Evolutionary conservation across 2,329 filamentous ascomycete genomes (phyloP).

Genomic region (Trichophyton mentagrophytes): DNA sequence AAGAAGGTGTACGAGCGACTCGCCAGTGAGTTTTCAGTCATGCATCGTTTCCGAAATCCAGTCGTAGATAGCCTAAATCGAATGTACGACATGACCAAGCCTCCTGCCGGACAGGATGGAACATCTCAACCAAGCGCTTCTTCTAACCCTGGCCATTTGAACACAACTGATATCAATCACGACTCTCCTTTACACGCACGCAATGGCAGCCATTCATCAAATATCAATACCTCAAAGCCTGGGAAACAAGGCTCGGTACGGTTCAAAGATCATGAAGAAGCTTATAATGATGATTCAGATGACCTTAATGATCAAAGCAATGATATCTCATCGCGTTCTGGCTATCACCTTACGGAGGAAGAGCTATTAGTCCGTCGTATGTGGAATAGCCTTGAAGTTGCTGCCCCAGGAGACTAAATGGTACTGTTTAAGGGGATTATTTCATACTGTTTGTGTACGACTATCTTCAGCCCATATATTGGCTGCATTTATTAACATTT

Average conservation of each 20-base stretch:
- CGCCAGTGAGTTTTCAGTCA: conserved; percentile 32
- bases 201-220: conserved; percentile 1
- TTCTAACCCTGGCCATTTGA: background rate
- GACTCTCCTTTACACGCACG: background rate
- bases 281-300: conserved; percentile 6
- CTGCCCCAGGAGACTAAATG: conserved; percentile 19
- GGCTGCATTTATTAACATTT: background rate
- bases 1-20: conserved; percentile 35
- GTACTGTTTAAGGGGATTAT: background rate
- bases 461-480: background rate
- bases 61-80: conserved; percentile 32
- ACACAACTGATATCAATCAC: background rate
- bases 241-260: conserved; percentile 18
- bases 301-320: conserved; percentile 9
- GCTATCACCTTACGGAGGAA: conserved; percentile 21
- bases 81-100: conserved; percentile 6
- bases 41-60: conserved; percentile 34
- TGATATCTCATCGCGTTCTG: conserved; percentile 14
- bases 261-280: conserved; percentile 24
- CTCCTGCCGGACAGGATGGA: background rate
- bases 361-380: conserved; percentile 32
- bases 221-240: conserved; percentile 16
- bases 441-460: background rate
- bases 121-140: background rate
- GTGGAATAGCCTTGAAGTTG: conserved; percentile 33